Conservation (phyloP, 306 rosid species). For the Glycine soja region DNA sequence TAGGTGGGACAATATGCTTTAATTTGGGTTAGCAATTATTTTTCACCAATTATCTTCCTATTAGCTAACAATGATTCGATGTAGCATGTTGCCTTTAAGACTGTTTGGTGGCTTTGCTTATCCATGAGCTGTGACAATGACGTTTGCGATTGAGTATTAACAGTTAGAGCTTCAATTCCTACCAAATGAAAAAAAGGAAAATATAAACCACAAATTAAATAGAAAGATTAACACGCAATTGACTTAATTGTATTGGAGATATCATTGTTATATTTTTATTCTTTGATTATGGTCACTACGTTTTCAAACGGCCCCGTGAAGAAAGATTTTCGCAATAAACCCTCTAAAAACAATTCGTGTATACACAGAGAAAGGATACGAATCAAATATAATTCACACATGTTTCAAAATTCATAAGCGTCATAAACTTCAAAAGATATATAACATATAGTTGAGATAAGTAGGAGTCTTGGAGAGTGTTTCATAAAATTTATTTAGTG, state of each 20-base stretch:
- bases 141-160: conserved; percentile 26
- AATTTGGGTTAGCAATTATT: background rate
- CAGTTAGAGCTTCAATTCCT: background rate
- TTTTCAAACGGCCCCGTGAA: background rate
- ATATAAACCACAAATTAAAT: background rate
- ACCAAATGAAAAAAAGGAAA: background rate
- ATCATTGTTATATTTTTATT: background rate
- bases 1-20: background rate
- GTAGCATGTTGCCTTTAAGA: background rate
- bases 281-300: background rate
- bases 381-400: background rate
- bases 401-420: background rate
- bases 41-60: background rate
- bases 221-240: conserved; percentile 11
- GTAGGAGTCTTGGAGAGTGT: background rate
- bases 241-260: background rate
- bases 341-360: background rate
- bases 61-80: background rate
- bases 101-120: conserved; percentile 14
- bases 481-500: background rate
- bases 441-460: background rate
- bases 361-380: background rate
- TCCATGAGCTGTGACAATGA: conserved; percentile 27
- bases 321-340: background rate
- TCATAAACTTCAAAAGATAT: background rate